These are phyloP conservation scores for Acanthamoeba castellanii DNA, from an alignment of 208 protist genomes.

Conservation along the genomic window DNA sequence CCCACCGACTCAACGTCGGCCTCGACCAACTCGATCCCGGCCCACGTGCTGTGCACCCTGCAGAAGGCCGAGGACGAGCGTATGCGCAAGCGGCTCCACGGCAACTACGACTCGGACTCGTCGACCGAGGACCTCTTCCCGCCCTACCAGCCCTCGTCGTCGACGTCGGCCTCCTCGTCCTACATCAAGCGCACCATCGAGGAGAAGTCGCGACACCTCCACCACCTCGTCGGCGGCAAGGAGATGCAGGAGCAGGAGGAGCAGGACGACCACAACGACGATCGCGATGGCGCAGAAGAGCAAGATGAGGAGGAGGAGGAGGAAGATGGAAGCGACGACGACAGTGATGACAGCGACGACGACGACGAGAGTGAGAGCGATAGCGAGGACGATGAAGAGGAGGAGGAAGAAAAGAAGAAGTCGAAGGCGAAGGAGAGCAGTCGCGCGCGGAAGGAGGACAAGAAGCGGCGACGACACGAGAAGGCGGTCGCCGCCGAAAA, in stretches of 20 bases:
- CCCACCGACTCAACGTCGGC: slow-evolving; percentile 8
- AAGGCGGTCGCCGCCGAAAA: neutral
- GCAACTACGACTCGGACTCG: slow-evolving; percentile 26
- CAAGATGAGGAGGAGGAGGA: neutral
- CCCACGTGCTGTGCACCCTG: neutral
- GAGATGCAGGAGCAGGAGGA: slow-evolving; percentile 14
- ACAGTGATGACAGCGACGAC: neutral
- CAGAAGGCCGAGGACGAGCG: slow-evolving; percentile 9
- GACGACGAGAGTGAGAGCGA: neutral
- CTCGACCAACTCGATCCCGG: slow-evolving; percentile 53
- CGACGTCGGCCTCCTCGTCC: neutral
- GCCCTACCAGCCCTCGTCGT: neutral
- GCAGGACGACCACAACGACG: neutral
- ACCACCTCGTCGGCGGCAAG: neutral
- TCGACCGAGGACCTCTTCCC: slow-evolving; percentile 51
- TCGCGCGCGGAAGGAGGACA: neutral
- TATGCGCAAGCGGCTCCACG: neutral
- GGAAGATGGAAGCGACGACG: neutral
- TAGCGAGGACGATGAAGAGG: too few relatives aligned
- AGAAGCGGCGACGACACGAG: neutral
- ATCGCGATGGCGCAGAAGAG: neutral
- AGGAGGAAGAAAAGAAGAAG: neutral
- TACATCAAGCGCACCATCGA: neutral
- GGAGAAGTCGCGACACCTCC: neutral
- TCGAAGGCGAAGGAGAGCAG: neutral